A percentile compares a stretch with the other conserved stretches of the same genome.
phyloP scores from a whole-genome alignment of 2,329 filamentous ascomycete species.

The Neurospora sp. region DNA sequence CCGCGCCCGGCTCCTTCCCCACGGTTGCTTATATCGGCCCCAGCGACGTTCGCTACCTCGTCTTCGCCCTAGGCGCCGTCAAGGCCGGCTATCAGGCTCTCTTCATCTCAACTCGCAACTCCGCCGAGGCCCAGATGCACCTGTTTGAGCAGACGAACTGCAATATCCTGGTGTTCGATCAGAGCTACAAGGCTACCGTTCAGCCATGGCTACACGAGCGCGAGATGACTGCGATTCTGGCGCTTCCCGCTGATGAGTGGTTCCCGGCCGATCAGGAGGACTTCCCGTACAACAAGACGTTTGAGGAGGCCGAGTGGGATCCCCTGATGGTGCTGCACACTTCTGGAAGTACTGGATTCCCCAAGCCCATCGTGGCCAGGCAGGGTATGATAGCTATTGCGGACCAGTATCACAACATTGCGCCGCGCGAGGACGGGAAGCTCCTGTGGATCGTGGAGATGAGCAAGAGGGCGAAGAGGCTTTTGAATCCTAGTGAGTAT shows the following conservation, averaged over 20 bases:
- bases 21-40: conserved; percentile 37
- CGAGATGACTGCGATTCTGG: conserved; percentile 28
- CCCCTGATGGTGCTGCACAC: conserved; percentile 34
- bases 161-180: conserved; percentile 26
- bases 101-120: conserved; percentile 36
- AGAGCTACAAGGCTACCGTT: conserved; percentile 20
- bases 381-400: conserved; percentile 28
- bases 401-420: conserved; percentile 23
- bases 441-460: conserved; percentile 8
- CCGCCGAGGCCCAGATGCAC: conserved; percentile 32
- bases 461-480: conserved; percentile 8
- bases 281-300: conserved; percentile 31
- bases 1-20: conserved; percentile 19
- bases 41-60: conserved; percentile 20
- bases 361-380: conserved; percentile 32
- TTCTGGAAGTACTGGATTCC: conserved; percentile 35
- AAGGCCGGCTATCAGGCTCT: conserved; percentile 30
- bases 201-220: conserved; percentile 28
- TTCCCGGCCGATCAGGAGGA: conserved; percentile 25
- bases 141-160: conserved; percentile 35
- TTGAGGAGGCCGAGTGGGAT: conserved; percentile 31
- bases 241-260: conserved; percentile 24
- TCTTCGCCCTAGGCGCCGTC: conserved; percentile 17
- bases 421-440: conserved; percentile 9
- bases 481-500: conserved; percentile 15